Conservation (phyloP, 2,329 filamentous ascomycete species). For the Akanthomyces dipterigenus region DNA sequence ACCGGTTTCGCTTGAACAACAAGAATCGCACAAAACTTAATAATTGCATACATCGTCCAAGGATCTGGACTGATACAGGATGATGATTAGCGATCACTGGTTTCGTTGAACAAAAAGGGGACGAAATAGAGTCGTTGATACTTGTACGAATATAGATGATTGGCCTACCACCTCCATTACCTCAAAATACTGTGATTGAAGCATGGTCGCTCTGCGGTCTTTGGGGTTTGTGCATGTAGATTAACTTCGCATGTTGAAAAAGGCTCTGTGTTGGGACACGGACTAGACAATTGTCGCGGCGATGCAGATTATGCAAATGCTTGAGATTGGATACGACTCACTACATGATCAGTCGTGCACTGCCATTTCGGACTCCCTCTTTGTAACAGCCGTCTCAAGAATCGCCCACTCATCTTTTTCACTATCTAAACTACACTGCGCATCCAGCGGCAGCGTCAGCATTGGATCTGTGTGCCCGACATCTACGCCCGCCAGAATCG, state of each 20-base stretch:
- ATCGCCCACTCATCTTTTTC: slow-evolving; percentile 27
- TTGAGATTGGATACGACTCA: too few species aligned
- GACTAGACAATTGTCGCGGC: too few species aligned
- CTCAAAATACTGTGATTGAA: neutral
- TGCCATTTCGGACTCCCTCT: neutral
- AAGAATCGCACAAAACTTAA: slow-evolving; percentile 9
- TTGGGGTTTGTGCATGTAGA: too few species aligned
- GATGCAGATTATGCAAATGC: too few species aligned
- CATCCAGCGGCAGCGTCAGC: slow-evolving; percentile 29
- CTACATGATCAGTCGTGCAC: too few species aligned
- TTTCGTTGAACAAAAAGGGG: neutral
- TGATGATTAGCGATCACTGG: slow-evolving; percentile 11
- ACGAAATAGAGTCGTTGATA: slow-evolving; percentile 7
- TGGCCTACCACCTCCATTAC: neutral
- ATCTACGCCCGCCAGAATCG: slow-evolving; percentile 31
- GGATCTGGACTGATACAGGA: slow-evolving; percentile 5
- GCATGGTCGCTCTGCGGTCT: too few species aligned
- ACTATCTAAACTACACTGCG: slow-evolving; percentile 25
- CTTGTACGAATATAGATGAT: slow-evolving; percentile 14
- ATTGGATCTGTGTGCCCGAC: slow-evolving; percentile 31
- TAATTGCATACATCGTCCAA: slow-evolving; percentile 11
- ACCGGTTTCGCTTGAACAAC: neutral
- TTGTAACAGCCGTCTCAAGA: slow-evolving; percentile 11
- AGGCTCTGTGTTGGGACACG: too few species aligned
- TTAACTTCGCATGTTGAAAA: too few species aligned